Conservation (phyloP, 2,329 filamentous ascomycete genomes). For the Paecilomyces variotii region DNA sequence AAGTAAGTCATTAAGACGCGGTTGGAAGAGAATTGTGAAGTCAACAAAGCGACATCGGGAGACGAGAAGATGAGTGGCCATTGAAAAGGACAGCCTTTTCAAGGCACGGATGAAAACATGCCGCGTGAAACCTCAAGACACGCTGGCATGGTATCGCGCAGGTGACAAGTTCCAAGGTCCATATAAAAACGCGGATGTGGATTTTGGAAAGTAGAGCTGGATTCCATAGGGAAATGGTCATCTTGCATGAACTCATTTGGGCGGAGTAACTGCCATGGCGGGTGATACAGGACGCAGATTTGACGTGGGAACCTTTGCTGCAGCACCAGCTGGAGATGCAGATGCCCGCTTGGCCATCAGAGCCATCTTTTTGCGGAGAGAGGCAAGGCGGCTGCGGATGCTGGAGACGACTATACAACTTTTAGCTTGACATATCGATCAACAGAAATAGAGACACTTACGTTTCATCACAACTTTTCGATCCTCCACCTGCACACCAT, state of each 20-base stretch:
- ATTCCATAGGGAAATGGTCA: neutral
- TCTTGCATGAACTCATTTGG: slow-evolving; percentile 16
- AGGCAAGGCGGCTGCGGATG: slow-evolving; percentile 40
- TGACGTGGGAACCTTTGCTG: slow-evolving; percentile 20
- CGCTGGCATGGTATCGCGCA: neutral
- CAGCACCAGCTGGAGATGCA: slow-evolving; percentile 25
- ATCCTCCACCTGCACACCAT: slow-evolving; percentile 40
- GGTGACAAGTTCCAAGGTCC: neutral
- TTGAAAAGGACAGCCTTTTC: neutral
- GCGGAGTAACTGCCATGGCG: slow-evolving; percentile 25
- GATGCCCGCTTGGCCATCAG: slow-evolving; percentile 40
- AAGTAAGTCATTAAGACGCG: neutral
- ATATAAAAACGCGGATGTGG: neutral
- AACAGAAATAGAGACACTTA: slow-evolving; percentile 24
- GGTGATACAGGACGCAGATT: slow-evolving; percentile 24
- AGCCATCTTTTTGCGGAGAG: slow-evolving; percentile 43
- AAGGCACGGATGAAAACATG: neutral
- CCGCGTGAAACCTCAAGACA: neutral
- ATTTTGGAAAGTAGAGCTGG: neutral
- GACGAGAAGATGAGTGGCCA: neutral
- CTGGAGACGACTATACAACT: slow-evolving; percentile 37
- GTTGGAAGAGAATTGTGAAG: neutral
- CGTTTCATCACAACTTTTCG: slow-evolving; percentile 42
- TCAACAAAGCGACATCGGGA: neutral
- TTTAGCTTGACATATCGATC: slow-evolving; percentile 13